Evolutionary conservation across 371 early-diverging fungal species (phyloP).

Genomic region (Actinomucor elegans): DNA sequence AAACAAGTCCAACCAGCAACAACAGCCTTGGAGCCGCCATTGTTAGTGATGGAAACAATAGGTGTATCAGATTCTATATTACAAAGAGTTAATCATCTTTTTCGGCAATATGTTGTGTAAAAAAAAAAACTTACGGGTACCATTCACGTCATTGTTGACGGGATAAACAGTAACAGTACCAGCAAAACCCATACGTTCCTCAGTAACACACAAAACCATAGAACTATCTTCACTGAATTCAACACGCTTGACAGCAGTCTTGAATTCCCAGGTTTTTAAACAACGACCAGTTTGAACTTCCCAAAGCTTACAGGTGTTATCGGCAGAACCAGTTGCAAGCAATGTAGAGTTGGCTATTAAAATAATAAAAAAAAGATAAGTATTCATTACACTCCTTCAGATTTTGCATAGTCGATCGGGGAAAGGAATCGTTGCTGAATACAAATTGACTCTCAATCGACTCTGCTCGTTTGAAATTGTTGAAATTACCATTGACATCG

Average conservation of each 20-base stretch:
- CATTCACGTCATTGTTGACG: slow-evolving; percentile 64
- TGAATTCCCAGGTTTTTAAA: slow-evolving; percentile 87
- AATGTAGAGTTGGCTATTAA: slow-evolving; percentile 64
- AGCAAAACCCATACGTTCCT: slow-evolving; percentile 93
- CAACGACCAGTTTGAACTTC: slow-evolving; percentile 91
- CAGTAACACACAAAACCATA: slow-evolving; percentile 90
- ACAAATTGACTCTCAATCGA: no score
- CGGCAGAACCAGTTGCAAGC: slow-evolving; percentile 93
- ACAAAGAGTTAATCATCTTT: not conserved
- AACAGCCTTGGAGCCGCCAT: slow-evolving; percentile 83
- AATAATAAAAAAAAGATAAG: no score
- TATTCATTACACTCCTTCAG: no score
- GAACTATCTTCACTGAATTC: slow-evolving; percentile 89
- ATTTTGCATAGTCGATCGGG: no score
- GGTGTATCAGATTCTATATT: slow-evolving; percentile 72
- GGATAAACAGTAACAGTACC: slow-evolving; percentile 82
- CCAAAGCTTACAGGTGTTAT: slow-evolving; percentile 95
- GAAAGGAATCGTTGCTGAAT: no score
- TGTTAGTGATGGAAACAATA: slow-evolving; percentile 61
- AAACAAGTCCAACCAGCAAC: slow-evolving; percentile 92
- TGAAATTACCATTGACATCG: slow-evolving; percentile 77
- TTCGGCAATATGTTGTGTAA: no score
- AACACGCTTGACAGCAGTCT: slow-evolving; percentile 92
- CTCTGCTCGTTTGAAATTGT: no score
- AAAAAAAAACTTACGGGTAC: slow-evolving; percentile 17